Evolutionary conservation across 140 eudicot species (phyloP).

Genomic region (Anethum foeniculum): DNA sequence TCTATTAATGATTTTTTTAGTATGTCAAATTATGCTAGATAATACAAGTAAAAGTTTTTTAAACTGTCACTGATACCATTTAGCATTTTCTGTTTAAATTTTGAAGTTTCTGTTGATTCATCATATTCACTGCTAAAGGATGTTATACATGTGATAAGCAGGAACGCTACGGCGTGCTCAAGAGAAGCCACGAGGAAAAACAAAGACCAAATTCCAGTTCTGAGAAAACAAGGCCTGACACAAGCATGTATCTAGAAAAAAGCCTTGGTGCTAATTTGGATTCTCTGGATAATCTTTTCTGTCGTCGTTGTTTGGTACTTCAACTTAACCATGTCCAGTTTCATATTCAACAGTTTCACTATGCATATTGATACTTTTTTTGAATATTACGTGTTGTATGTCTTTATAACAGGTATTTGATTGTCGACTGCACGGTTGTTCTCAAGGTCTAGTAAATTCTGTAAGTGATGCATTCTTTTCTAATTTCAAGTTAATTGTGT

Average conservation of each 20-base stretch:
- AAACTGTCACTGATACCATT: background rate
- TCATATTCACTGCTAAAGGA: slow-evolving; percentile 6
- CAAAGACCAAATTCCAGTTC: slow-evolving; percentile 20
- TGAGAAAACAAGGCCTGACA: slow-evolving; percentile 26
- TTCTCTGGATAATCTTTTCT: slow-evolving; percentile 87
- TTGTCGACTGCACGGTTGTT: slow-evolving; percentile 93
- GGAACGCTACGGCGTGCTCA: slow-evolving; percentile 62
- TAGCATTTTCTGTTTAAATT: background rate
- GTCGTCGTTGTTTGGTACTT: slow-evolving; percentile 97
- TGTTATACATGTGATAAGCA: slow-evolving; percentile 28
- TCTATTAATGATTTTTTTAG: slow-evolving; percentile 13
- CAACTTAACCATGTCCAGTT: background rate
- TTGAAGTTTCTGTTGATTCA: background rate
- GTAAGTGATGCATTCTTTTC: slow-evolving; percentile 37
- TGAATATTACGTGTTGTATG: slow-evolving; percentile 2
- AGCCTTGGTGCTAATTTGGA: slow-evolving; percentile 73
- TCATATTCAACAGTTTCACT: background rate
- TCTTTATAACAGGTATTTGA: slow-evolving; percentile 61
- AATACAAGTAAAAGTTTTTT: background rate
- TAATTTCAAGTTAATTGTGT: slow-evolving; percentile 15
- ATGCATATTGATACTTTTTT: background rate
- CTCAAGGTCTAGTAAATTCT: slow-evolving; percentile 57
- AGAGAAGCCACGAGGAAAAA: slow-evolving; percentile 31
- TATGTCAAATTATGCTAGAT: background rate
- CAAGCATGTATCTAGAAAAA: slow-evolving; percentile 41